Conservation (phyloP, 306 rosid genomes). For the Cicer bijugum region DNA sequence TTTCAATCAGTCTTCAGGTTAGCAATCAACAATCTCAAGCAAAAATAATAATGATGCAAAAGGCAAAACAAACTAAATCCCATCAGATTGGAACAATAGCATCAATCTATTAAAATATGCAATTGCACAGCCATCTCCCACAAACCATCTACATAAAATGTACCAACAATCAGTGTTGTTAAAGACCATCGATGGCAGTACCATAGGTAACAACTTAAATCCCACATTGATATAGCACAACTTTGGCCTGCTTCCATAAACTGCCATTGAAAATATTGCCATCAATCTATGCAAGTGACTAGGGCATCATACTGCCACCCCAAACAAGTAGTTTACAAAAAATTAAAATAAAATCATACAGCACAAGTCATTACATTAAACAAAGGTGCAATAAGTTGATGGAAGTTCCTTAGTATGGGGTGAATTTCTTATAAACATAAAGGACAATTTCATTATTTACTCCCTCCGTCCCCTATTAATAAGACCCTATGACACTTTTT, state of each 20-base stretch:
- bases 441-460: neutral
- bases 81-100: constrained; percentile 16
- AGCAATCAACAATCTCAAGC: constrained; percentile 32
- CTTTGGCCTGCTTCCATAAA: too few relatives aligned
- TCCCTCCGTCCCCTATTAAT: too few relatives aligned
- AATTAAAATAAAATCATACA: neutral
- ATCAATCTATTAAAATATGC: neutral
- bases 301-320: constrained; percentile 1
- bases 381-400: neutral
- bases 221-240: neutral
- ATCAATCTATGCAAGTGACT: neutral
- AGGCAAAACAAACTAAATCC: constrained; percentile 19
- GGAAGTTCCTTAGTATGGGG: neutral
- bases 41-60: constrained; percentile 3
- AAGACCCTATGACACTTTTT: too few relatives aligned
- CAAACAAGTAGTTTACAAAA: neutral
- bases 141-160: neutral
- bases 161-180: neutral
- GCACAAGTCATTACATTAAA: neutral
- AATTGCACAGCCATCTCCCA: constrained; percentile 13
- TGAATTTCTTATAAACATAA: neutral
- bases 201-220: neutral
- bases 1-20: neutral
- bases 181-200: neutral
- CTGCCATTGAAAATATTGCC: neutral